These are phyloP conservation scores for Fistulinella prunicolor DNA, from an alignment of 768 basidiomycete species.

Conservation along the genomic window DNA sequence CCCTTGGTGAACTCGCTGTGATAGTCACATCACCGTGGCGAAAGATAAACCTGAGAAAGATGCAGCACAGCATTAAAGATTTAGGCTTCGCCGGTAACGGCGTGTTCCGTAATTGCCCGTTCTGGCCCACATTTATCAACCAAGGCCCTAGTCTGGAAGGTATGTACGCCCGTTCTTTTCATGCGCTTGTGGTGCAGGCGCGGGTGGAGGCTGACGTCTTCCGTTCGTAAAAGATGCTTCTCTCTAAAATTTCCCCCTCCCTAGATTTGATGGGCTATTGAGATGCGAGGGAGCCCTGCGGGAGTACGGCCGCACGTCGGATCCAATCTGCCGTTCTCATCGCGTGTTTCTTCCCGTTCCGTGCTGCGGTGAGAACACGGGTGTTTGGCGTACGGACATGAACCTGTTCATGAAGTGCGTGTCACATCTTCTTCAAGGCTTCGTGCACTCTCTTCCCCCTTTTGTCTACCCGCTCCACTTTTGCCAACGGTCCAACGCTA, in stretches of 20 bases:
- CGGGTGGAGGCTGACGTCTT: slow-evolving; percentile 9
- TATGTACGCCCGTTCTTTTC: neutral
- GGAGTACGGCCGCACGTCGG: too few relatives aligned
- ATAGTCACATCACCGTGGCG: slow-evolving; percentile 7
- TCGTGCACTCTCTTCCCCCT: neutral
- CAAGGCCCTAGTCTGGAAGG: neutral
- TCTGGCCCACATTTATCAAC: neutral
- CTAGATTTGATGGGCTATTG: slow-evolving; percentile 13
- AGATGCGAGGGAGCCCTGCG: too few relatives aligned
- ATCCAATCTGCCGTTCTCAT: slow-evolving; percentile 1
- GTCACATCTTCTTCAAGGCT: neutral
- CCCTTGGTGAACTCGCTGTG: too few relatives aligned
- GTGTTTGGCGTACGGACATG: neutral
- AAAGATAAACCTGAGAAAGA: slow-evolving; percentile 9
- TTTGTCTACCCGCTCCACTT: neutral
- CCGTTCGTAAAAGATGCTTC: slow-evolving; percentile 4
- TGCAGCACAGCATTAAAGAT: slow-evolving; percentile 21
- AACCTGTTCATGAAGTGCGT: neutral
- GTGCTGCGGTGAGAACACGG: neutral
- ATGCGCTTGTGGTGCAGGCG: slow-evolving; percentile 6
- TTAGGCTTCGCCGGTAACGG: slow-evolving; percentile 20
- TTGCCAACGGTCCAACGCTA: neutral
- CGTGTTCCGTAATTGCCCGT: slow-evolving; percentile 21
- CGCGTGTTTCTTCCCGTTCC: neutral
- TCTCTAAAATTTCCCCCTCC: slow-evolving; percentile 6